A percentile compares a stretch with the other conserved stretches of the same genome.
Evolutionary conservation across 352 stramenopile genomes (phyloP).

Genomic region (Phytophthora boehmeriae): DNA sequence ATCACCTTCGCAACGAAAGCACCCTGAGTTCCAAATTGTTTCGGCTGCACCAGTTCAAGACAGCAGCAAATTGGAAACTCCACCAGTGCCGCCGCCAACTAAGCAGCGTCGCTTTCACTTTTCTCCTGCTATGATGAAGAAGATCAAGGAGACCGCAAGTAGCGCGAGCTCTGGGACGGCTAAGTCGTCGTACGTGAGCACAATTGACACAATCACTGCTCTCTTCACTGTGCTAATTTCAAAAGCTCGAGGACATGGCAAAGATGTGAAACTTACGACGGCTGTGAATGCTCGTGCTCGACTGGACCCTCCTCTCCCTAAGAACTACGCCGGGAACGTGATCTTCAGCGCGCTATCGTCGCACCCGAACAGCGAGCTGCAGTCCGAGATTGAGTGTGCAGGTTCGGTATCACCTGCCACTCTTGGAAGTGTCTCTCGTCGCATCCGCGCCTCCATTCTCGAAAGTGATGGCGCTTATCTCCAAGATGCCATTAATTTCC

Average conservation of each 20-base stretch:
- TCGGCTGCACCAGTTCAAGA: background rate
- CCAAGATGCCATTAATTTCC: constrained; percentile 60
- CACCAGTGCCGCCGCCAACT: constrained; percentile 27
- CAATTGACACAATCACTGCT: constrained; percentile 54
- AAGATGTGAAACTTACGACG: constrained; percentile 54
- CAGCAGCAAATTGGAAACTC: background rate
- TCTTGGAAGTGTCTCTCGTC: background rate
- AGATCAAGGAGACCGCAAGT: constrained; percentile 43
- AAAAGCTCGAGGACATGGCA: constrained; percentile 42
- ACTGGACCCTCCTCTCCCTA: constrained; percentile 46
- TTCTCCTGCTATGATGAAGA: constrained; percentile 42
- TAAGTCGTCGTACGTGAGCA: constrained; percentile 48
- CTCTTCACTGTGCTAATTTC: constrained; percentile 59
- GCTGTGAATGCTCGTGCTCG: constrained; percentile 54
- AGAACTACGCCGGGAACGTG: constrained; percentile 55
- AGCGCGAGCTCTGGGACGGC: background rate
- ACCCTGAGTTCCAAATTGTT: constrained; percentile 54
- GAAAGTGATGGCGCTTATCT: constrained; percentile 41
- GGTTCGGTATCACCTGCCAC: background rate
- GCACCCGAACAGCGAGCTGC: constrained; percentile 34
- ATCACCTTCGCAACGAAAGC: constrained; percentile 18
- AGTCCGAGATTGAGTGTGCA: background rate
- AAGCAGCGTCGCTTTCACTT: constrained; percentile 56
- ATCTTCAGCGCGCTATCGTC: constrained; percentile 58
- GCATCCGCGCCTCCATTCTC: constrained; percentile 26